Evolutionary conservation across 2,329 filamentous ascomycete genomes (phyloP), one percentile per base, ranked within the genome.

Genomic region (Exophiala calicioides): DNA sequence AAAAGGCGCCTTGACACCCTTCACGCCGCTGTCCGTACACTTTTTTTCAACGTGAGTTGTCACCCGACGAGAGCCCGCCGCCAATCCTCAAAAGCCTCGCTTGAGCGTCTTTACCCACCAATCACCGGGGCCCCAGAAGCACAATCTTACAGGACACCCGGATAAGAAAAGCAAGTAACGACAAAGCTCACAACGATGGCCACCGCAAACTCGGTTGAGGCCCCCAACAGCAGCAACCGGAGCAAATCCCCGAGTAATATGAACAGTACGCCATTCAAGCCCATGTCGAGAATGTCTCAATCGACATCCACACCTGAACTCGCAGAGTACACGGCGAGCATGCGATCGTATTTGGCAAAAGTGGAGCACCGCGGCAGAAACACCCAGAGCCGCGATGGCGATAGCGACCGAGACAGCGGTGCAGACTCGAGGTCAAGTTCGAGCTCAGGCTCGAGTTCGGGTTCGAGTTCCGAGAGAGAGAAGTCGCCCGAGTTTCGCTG

Each of bases 261-360:
- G 2, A 29, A 37, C 12, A 13, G 26, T 29, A 26, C 43, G 9
- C 34, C 44, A 36, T 27, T 32, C 8, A 31, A 30, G 7, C 32
- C 53, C 20, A 56, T 52, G 47, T 52, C 48, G 9, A 52, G 40
- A 21, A 40, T 44, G 27, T 27, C 50, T 6, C 47, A 35, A 19
- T n/a, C n/a, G n/a, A n/a, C n/a, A n/a, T n/a, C n/a, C n/a, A 57
- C 53, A 31, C 40, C 37, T 12, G 55, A 55, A 24, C 44, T 59
- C 15, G 53, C 56, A 21, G 57, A 59, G 16, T 59, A 59, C 37
- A 52, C 53, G 4, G 50, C 50, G n/a, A 58, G 57, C 38, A 58
- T 59, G 55, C 47, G 49, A 12, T 43, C 33, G 21, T 59, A 54
- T 37, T 46, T 59, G 12, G 57, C 50, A 24, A 47, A 30, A 19